These are phyloP conservation scores for Panicum miliaceum DNA, from an alignment of 176 grass and related monocot species.

Conservation along the genomic window DNA sequence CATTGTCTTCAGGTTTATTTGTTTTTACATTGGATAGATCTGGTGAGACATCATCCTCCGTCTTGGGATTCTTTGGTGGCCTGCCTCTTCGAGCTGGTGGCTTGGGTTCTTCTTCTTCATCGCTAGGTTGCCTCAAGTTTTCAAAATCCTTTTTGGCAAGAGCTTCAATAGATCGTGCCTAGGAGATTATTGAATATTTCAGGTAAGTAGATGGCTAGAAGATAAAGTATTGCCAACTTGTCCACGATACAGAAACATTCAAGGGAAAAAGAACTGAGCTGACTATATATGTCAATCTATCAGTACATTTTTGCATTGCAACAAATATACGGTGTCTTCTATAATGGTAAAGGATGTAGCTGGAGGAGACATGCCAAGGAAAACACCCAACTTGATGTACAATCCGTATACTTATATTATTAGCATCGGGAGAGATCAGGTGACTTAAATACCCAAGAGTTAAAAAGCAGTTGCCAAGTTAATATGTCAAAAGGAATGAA, in stretches of 20 bases:
- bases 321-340: constrained; percentile 5
- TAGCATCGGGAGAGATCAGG: constrained; percentile 2
- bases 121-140: constrained; percentile 76
- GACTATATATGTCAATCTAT: neutral
- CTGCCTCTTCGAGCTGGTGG: constrained; percentile 69
- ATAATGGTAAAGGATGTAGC: constrained; percentile 14
- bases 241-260: constrained; percentile 7
- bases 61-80: constrained; percentile 62
- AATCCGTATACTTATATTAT: constrained; percentile 3
- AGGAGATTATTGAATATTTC: constrained; percentile 27
- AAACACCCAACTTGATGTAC: constrained; percentile 2
- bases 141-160: constrained; percentile 92
- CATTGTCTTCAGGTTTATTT: constrained; percentile 46
- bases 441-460: neutral
- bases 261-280: constrained; percentile 7
- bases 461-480: neutral
- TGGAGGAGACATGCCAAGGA: constrained; percentile 1
- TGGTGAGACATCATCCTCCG: constrained; percentile 36
- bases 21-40: constrained; percentile 59
- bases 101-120: constrained; percentile 63
- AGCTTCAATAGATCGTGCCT: constrained; percentile 81
- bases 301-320: constrained; percentile 17
- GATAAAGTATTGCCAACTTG: constrained; percentile 9
- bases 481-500: neutral
- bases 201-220: neutral